Evolutionary conservation across 2,329 filamentous ascomycete species (phyloP).

Genomic region (Alternaria rosae): DNA sequence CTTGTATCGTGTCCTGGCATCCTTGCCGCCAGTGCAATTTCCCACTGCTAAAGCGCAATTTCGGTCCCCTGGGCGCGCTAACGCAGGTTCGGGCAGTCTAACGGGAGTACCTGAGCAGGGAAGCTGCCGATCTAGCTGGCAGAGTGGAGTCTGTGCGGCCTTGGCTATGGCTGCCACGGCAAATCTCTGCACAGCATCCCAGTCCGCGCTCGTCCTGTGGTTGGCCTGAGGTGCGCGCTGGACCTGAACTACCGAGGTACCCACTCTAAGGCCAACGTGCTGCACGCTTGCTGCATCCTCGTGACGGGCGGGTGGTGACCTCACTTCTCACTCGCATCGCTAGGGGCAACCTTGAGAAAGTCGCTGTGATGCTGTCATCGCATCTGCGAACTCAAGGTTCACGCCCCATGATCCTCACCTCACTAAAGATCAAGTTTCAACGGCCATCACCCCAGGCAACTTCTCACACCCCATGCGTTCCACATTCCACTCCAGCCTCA

Average conservation of each 20-base stretch:
- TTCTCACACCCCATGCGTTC: constrained; percentile 29
- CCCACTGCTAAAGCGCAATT: constrained; percentile 5
- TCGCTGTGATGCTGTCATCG: background rate
- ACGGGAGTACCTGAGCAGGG: constrained; percentile 18
- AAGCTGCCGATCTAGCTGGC: constrained; percentile 10
- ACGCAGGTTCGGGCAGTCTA: constrained; percentile 4
- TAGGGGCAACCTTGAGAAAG: constrained; percentile 7
- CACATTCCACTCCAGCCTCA: constrained; percentile 17
- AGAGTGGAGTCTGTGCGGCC: background rate
- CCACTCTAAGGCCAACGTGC: background rate
- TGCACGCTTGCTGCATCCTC: background rate
- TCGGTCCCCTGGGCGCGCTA: constrained; percentile 12
- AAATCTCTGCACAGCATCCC: constrained; percentile 4
- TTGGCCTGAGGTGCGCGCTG: background rate
- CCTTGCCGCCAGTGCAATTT: constrained; percentile 34
- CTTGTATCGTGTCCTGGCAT: constrained; percentile 31
- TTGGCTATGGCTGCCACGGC: background rate
- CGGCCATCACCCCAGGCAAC: background rate
- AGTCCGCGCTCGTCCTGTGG: background rate
- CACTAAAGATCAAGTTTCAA: constrained; percentile 5
- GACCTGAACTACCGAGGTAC: background rate
- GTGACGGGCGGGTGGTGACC: constrained; percentile 3
- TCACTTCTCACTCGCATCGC: background rate
- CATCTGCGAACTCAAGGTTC: background rate
- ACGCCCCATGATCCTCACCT: background rate